A percentile compares a stretch with the other conserved stretches of the same genome.
Evolutionary conservation across 2,329 filamentous ascomycete species (phyloP).

Genomic region (Colletotrichum sp.): DNA sequence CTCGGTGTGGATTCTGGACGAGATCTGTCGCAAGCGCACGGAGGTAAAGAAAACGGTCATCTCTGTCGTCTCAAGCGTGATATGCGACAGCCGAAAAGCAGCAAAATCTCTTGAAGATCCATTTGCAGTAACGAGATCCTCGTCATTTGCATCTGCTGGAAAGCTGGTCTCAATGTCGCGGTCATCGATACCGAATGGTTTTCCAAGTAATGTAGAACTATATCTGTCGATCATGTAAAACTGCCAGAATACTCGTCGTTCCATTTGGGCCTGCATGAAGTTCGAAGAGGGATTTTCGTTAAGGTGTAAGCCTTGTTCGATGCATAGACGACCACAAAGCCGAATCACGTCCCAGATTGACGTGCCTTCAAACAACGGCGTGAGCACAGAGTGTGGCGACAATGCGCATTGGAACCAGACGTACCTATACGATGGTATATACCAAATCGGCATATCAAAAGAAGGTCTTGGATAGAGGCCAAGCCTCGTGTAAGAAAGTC

Average conservation of each 20-base stretch:
- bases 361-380: slow-evolving; percentile 23
- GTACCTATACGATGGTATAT: slow-evolving; percentile 47
- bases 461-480: slow-evolving; percentile 42
- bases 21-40: slow-evolving; percentile 42
- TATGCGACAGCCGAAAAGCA: neutral
- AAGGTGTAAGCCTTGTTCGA: slow-evolving; percentile 40
- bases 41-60: slow-evolving; percentile 43
- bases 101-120: slow-evolving; percentile 17
- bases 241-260: slow-evolving; percentile 47
- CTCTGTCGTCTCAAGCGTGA: slow-evolving; percentile 27
- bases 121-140: slow-evolving; percentile 27
- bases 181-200: slow-evolving; percentile 46
- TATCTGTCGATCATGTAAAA: slow-evolving; percentile 51
- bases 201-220: slow-evolving; percentile 43
- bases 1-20: slow-evolving; percentile 40
- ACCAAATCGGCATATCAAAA: slow-evolving; percentile 44
- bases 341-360: slow-evolving; percentile 46
- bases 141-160: slow-evolving; percentile 38
- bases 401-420: neutral
- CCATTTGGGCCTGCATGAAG: slow-evolving; percentile 38
- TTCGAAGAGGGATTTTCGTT: neutral
- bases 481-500: slow-evolving; percentile 35
- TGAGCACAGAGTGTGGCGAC: too few species aligned
- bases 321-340: slow-evolving; percentile 44
- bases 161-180: slow-evolving; percentile 39